Percentiles rank a stretch among this genome's conserved stretches.
Evolutionary conservation across 192 early-diverging fungal genomes (phyloP).

Genomic region (Obelidium mucronatum): DNA sequence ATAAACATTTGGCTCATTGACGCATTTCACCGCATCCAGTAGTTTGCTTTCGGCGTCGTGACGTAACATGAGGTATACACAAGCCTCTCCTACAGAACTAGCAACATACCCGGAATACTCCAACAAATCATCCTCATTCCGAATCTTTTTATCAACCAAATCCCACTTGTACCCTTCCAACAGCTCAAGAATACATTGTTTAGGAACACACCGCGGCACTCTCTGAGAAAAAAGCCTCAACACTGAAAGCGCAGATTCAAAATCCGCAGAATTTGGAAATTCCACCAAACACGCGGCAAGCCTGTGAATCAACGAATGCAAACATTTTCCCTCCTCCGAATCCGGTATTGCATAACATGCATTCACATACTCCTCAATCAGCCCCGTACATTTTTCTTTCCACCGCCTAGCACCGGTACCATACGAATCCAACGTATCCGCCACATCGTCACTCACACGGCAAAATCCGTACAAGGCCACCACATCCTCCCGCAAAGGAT

Average conservation of each 20-base stretch:
- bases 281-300: not conserved
- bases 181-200: conserved; percentile 29
- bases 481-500: conserved; percentile 33
- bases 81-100: conserved; percentile 43
- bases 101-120: conserved; percentile 40
- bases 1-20: not conserved
- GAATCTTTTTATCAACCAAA: not conserved
- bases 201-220: conserved; percentile 32
- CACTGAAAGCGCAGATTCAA: not conserved
- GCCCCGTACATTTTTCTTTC: not conserved
- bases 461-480: conserved; percentile 48
- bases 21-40: not conserved
- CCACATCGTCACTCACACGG: conserved; percentile 45
- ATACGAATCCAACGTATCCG: conserved; percentile 13
- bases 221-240: conserved; percentile 27
- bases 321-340: not conserved
- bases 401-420: not conserved
- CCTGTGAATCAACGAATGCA: not conserved
- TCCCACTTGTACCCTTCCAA: conserved; percentile 37
- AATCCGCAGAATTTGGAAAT: not conserved
- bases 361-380: conserved; percentile 21
- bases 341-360: not conserved
- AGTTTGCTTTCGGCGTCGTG: conserved; percentile 19
- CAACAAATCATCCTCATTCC: conserved; percentile 33
- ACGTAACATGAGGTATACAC: conserved; percentile 33